A percentile compares a stretch with the other conserved stretches of the same genome.
Conservation (phyloP, 148 eudicot genomes). For the Arbutus unedo region DNA sequence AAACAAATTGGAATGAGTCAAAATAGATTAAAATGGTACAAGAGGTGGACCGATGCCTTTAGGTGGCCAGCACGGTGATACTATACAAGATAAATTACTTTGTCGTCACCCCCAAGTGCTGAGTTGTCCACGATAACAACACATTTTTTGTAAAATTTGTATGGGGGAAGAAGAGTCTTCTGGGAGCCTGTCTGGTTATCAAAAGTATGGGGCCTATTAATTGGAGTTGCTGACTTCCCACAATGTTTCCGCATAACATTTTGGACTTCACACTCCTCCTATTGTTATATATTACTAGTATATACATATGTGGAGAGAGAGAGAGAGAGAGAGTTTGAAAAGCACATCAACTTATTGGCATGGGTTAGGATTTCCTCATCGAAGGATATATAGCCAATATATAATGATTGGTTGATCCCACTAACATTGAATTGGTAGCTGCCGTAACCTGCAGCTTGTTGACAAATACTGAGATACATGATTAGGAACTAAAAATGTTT, state of each 20-base stretch:
- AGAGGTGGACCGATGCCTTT: too few species aligned
- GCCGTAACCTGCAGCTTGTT: neutral
- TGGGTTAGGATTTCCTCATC: constrained; percentile 25
- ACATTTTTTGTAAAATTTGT: neutral
- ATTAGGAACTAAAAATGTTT: neutral
- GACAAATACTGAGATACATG: neutral
- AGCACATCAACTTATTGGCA: constrained; percentile 15
- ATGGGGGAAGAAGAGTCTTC: constrained; percentile 11
- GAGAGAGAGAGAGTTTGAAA: neutral
- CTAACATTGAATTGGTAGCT: neutral
- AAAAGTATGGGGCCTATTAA: constrained; percentile 22
- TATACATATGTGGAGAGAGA: neutral
- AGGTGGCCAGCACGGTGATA: too few species aligned
- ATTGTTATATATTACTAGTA: too few species aligned
- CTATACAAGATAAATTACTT: too few species aligned
- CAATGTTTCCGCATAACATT: neutral
- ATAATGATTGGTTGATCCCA: constrained; percentile 27
- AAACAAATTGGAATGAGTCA: too few species aligned
- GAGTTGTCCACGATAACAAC: neutral
- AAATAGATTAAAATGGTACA: too few species aligned
- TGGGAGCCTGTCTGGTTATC: neutral
- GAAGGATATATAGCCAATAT: constrained; percentile 13
- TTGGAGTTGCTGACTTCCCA: constrained; percentile 13
- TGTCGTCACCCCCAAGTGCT: constrained; percentile 8
- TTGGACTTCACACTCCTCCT: neutral